A percentile compares a stretch with the other conserved stretches of the same genome.
Evolutionary conservation across 78 protist species (phyloP).

Genomic region (Dictyostelium intermedium): DNA sequence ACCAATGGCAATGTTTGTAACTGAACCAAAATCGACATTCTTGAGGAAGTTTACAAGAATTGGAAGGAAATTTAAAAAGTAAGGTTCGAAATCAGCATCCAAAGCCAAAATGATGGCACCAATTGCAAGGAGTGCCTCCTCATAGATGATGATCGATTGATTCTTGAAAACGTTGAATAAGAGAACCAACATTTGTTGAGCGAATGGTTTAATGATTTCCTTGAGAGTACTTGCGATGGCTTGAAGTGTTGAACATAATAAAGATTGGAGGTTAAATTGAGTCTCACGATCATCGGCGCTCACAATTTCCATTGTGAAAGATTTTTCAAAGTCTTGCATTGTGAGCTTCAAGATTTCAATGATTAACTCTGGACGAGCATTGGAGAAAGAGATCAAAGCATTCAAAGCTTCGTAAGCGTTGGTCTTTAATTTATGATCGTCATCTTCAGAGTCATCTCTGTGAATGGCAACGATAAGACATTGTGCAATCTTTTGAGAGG

Average conservation of each 20-base stretch:
- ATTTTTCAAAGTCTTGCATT: slow-evolving; percentile 21
- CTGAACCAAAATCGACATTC: slow-evolving; percentile 35
- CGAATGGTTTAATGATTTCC: slow-evolving; percentile 39
- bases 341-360: background rate
- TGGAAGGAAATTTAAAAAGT: slow-evolving; percentile 79
- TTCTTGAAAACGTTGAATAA: slow-evolving; percentile 72
- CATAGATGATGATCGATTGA: slow-evolving; percentile 66
- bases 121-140: slow-evolving; percentile 92
- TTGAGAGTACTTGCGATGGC: slow-evolving; percentile 51
- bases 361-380: background rate
- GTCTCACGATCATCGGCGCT: slow-evolving; percentile 19
- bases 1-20: slow-evolving; percentile 81
- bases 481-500: slow-evolving; percentile 11
- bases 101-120: slow-evolving; percentile 79
- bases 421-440: slow-evolving; percentile 70
- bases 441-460: slow-evolving; percentile 73
- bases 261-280: slow-evolving; percentile 32
- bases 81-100: slow-evolving; percentile 78
- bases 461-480: slow-evolving; percentile 43
- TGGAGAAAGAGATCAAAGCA: slow-evolving; percentile 49
- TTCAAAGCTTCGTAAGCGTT: slow-evolving; percentile 88
- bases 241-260: slow-evolving; percentile 59
- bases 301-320: background rate
- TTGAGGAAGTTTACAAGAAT: slow-evolving; percentile 49
- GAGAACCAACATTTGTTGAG: slow-evolving; percentile 80